Base-by-base conservation (phyloP, 2,329 filamentous ascomycete genomes). In the Curvularia sp. region DNA sequence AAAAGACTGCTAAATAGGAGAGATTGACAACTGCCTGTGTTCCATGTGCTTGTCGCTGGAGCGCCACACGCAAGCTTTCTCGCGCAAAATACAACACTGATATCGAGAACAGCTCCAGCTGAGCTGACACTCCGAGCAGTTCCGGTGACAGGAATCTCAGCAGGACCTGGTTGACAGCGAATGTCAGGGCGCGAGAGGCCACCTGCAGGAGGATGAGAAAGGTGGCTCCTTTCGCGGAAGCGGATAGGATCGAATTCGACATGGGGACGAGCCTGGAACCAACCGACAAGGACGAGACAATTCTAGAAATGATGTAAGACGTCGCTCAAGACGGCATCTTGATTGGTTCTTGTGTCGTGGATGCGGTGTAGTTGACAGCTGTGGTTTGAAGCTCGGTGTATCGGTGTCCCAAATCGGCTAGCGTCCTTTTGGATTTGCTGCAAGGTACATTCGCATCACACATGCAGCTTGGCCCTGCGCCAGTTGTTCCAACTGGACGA, bases 31-130 rank as follows among this genome's bases (percentile, higher is more conserved):
- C 88, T 2, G 90, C 87, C 76, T 98, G 94, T 10, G 85, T 75
- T 49, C 77, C 76, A 63, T 80, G 75, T 7, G 80, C 76, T 64
- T 93, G 90, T 50, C 95, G 85, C 78, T 98, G 94, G 34, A 97
- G 86, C 25, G 94, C 93, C n/a, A 97, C 89, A 15, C 95, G 89
- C 48, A 98, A 80, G 70, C 90, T 94, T 78, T 99, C 95, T 38
- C 95, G 86, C 0, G 95, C 90, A 72, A 99, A 98, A 77, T 96
- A 97, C 0, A 99, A 84, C n/a, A 96, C 89, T 0, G 93, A 92
- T 43, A 96, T 89, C 59, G 94, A 93, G 76, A 93, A 97, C 0
- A 98, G 87, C 70, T 99, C 95, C 3, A 99, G 84, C 76, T 97
- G 95, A 0, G 93, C 89, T 1, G 93, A 90, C 5, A 96, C 83